Conservation (phyloP, 257 asterid genomes). For the Lavandula angustifolia region DNA sequence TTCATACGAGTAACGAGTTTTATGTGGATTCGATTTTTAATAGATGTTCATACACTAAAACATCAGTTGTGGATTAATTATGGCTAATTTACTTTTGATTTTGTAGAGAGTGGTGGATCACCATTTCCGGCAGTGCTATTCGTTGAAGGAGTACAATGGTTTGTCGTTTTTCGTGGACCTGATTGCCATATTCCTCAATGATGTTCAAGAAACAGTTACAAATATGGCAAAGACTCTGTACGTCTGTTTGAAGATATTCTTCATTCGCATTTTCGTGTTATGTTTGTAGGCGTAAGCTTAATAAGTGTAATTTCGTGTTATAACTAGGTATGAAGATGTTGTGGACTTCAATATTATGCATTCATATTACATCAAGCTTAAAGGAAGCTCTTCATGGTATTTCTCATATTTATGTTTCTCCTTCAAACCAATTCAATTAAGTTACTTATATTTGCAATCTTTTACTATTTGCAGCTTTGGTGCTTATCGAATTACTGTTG, state of each 20-base stretch:
- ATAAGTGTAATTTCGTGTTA: neutral
- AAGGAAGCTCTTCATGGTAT: constrained; percentile 58
- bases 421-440: constrained; percentile 10
- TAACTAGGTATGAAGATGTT: constrained; percentile 36
- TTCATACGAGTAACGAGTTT: neutral
- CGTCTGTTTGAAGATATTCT: constrained; percentile 26
- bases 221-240: constrained; percentile 37
- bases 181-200: constrained; percentile 33
- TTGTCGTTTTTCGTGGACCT: constrained; percentile 43
- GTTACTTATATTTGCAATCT: constrained; percentile 9
- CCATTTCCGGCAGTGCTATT: constrained; percentile 36
- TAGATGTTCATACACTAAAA: too few relatives aligned
- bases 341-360: constrained; percentile 38
- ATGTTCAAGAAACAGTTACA: constrained; percentile 17
- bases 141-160: constrained; percentile 41
- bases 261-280: neutral
- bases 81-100: too few relatives aligned
- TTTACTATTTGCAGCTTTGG: constrained; percentile 42
- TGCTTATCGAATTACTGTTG: constrained; percentile 36
- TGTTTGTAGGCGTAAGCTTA: neutral
- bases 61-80: too few relatives aligned
- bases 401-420: neutral
- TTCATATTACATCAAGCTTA: constrained; percentile 43
- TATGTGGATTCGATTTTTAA: constrained; percentile 1
- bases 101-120: constrained; percentile 46